phyloP scores from a whole-genome alignment of 1,284 basidiomycete species.

The Malassezia globosa region DNA sequence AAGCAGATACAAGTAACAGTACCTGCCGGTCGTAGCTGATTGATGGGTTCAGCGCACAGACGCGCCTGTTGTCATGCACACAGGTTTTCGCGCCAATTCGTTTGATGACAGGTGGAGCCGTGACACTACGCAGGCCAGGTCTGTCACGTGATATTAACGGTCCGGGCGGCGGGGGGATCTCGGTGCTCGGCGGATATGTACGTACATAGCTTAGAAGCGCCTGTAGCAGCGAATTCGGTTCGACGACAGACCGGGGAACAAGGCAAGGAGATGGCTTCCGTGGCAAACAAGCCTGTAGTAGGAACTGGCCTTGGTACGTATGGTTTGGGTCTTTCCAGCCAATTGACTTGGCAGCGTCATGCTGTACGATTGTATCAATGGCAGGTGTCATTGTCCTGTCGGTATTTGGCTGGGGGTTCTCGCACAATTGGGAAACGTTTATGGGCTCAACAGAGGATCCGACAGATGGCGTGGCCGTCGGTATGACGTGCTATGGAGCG shows the following conservation, averaged over 20 bases:
- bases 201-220: too few relatives aligned
- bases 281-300: constrained; percentile 28
- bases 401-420: constrained; percentile 40
- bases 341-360: constrained; percentile 48
- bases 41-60: too few relatives aligned
- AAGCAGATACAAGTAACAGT: not conserved
- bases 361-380: constrained; percentile 52
- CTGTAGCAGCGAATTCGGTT: too few relatives aligned
- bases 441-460: constrained; percentile 51
- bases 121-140: too few relatives aligned
- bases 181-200: too few relatives aligned
- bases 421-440: constrained; percentile 49
- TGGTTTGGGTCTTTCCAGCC: not conserved
- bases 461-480: constrained; percentile 49
- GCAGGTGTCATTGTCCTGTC: constrained; percentile 53
- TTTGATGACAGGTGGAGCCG: too few relatives aligned
- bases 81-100: too few relatives aligned
- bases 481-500: constrained; percentile 50
- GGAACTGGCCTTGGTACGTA: constrained; percentile 31
- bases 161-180: too few relatives aligned
- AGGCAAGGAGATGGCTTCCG: constrained; percentile 14
- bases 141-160: too few relatives aligned
- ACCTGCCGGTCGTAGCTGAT: too few relatives aligned
- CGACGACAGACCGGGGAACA: too few relatives aligned
- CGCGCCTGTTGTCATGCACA: too few relatives aligned